Percentiles rank a stretch among this genome's conserved stretches.
Conservation (phyloP, 2,329 filamentous ascomycete species). For the Trichoderma atrobrunneum region DNA sequence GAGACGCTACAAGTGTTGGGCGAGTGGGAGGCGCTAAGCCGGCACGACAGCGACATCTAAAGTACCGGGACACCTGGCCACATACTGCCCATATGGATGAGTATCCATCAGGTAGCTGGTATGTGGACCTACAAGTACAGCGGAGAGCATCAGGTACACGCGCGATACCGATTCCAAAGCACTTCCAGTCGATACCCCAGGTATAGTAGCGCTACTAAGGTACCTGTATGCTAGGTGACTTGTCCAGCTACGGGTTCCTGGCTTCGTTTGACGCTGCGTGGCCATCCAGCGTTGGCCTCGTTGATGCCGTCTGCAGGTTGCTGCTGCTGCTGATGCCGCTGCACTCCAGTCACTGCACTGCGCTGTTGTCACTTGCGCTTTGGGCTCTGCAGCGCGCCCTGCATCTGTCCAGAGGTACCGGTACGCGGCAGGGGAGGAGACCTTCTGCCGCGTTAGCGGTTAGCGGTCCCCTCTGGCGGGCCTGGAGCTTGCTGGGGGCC, state of each 20-base stretch:
- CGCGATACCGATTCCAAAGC: neutral
- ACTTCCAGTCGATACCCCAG: neutral
- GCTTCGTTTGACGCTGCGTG: neutral
- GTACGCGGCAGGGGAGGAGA: neutral
- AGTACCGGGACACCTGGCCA: no score
- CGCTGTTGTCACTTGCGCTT: constrained; percentile 4
- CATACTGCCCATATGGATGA: neutral
- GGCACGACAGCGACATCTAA: neutral
- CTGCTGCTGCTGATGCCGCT: constrained; percentile 6
- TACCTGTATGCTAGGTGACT: neutral
- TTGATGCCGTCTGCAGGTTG: neutral
- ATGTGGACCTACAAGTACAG: neutral
- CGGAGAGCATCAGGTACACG: neutral
- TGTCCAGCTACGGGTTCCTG: neutral
- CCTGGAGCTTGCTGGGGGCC: neutral
- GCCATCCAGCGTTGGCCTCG: neutral
- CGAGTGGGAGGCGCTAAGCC: neutral
- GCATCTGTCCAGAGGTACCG: neutral
- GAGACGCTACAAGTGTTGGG: neutral
- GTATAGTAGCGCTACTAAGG: neutral
- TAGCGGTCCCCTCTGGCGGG: neutral
- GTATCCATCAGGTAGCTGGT: neutral
- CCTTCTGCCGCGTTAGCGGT: neutral
- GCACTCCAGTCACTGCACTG: constrained; percentile 7
- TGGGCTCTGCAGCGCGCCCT: constrained; percentile 14